Base-by-base conservation (phyloP, 352 stramenopile species). In the Phytophthora sp. region DNA sequence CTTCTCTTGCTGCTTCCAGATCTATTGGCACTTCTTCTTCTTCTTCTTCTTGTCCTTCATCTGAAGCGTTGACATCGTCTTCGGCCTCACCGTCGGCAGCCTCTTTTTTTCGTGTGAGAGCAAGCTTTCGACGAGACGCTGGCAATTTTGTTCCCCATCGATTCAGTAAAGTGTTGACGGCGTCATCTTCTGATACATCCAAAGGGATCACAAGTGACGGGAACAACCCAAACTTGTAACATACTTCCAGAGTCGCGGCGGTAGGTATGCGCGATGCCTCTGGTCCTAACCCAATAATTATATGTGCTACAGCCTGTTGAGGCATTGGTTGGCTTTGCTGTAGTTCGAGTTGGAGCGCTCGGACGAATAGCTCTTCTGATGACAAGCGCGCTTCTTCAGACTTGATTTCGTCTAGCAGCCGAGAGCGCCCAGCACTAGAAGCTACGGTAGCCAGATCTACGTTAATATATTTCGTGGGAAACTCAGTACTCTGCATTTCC, bases 161-260 rank as follows among this genome's bases (percentile, higher is more conserved):
- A 24, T n/a, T 31, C n/a, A 85, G 59, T 38, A 74, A 66, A n/a
- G 37, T 38, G 8, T 65, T 28, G 12, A 86, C 48, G 5, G 51
- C 37, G 11, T 65, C 35, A 0, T 75, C 67, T 49, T 87, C 79
- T 0, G 65, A 53, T 2, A 72, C 34, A 1, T 51, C 42, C 4
- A 88, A 31, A 3, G 84, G 68, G 18, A 91, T 27, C 12, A 89
- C 79, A n/a, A 88, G 51, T 5, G 73, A 55, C 20, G 84, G 81
- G 34, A 87, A 83, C 17, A 89, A n/a, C 20, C 77, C 54, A 2
- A 64, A 53, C 49, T 74, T 52, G 15, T 88, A 84, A 39, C 73
- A 87, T 5, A 46, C 42, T 20, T 67, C 59, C 7, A 92, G 44
- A 9, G 84, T 59, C 28, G 79, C 59, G 17, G 56, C 21, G 1